Base-by-base conservation (phyloP, 2,329 filamentous ascomycete genomes). In the Sclerotinia minor region DNA sequence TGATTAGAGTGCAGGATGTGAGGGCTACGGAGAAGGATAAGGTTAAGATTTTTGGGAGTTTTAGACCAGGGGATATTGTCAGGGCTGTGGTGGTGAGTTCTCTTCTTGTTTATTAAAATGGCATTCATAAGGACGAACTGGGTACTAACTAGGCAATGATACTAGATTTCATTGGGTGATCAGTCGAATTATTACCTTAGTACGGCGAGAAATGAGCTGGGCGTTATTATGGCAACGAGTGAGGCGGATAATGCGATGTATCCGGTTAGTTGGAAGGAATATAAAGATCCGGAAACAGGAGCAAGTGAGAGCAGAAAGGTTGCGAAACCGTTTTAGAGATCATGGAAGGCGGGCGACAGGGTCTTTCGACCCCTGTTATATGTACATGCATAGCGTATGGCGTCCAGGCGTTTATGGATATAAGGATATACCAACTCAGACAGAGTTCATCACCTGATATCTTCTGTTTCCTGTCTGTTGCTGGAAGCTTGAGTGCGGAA, bases 151-250 rank as follows among this genome's bases (percentile, higher is more conserved):
- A 21, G 44, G 32, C 35, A 2, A 49, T 11, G 54, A 57, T 67
- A 24, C 53, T 61, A 90, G 88, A 95, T 96, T 68, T 95, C 91
- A 9, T 80, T 98, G 19, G 95, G 95, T 49, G 95, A 99, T 77
- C 94, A 98, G 80, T 88, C 91, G 63, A 96, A 92, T 75, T 99
- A 98, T 78, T 99, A 97, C 78, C 84, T 96, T n/a, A 91, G 89
- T 35, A 99, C 95, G 1, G 92, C 93, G 38, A 87, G 87, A 73
- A 98, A 99, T 79, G 91, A 96, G 77, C 83, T 96, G 52, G 95
- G 95, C 2, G 94, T 98, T 68, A 91, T 99, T 50, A 92, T 98
- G 88, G 95, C 94, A 13, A 89, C 87, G 73, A 96, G 92, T 77
- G 92, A 96, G 77, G 86, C 85, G 2, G 94, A 94, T 1, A 94